Conservation (phyloP, 2,329 filamentous ascomycete genomes). For the Xylaria sp. region DNA sequence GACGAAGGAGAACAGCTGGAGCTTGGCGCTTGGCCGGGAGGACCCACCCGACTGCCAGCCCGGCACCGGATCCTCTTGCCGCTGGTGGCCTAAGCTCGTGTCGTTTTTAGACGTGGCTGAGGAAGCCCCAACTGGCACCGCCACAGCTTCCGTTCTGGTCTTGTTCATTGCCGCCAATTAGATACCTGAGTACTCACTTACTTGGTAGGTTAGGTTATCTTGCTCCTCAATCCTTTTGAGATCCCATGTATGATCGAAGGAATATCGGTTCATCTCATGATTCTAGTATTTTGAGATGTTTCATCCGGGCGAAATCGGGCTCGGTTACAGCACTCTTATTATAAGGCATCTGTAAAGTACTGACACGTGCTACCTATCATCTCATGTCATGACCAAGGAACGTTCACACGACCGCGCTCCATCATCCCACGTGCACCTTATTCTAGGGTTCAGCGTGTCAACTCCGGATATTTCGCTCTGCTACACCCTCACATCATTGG, state of each 20-base stretch:
- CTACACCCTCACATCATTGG: too few species aligned
- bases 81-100: constrained; percentile 11
- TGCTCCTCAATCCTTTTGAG: not conserved
- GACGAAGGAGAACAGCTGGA: constrained; percentile 46
- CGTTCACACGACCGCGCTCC: constrained; percentile 13
- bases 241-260: not conserved
- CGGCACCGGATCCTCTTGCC: not conserved
- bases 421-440: constrained; percentile 25
- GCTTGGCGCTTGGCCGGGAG: constrained; percentile 26
- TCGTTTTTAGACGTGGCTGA: constrained; percentile 36
- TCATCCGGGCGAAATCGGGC: not conserved
- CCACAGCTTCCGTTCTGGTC: constrained; percentile 1
- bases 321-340: not conserved
- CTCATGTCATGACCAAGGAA: constrained; percentile 8
- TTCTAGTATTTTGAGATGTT: not conserved
- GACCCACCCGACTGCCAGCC: constrained; percentile 5
- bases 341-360: not conserved
- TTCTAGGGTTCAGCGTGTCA: constrained; percentile 6
- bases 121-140: not conserved
- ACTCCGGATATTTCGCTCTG: not conserved
- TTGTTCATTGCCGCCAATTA: not conserved
- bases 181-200: too few species aligned
- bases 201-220: not conserved
- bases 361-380: constrained; percentile 2
- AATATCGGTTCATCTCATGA: not conserved